Percentiles rank a stretch among this genome's conserved stretches.
Conservation (phyloP, 2,329 filamentous ascomycete species). For the Diaporthe destruens region DNA sequence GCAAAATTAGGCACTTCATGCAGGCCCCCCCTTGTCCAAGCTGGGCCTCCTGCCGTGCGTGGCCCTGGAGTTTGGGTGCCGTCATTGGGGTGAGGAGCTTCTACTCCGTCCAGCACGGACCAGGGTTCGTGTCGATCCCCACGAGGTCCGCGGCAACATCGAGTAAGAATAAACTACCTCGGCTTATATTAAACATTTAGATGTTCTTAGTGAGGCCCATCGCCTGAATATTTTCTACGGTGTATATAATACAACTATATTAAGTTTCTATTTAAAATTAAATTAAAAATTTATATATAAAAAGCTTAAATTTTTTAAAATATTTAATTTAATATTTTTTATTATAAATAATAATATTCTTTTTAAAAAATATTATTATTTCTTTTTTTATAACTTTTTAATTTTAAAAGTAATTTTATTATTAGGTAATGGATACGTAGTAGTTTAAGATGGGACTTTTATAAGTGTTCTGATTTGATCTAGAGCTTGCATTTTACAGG, state of each 20-base stretch:
- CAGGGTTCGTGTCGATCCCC: slow-evolving; percentile 30
- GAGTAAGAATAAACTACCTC: not conserved
- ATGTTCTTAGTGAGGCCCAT: no score
- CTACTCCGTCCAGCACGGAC: slow-evolving; percentile 15
- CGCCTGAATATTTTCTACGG: no score
- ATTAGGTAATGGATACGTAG: not conserved
- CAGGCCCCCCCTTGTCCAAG: not conserved
- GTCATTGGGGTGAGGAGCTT: slow-evolving; percentile 31
- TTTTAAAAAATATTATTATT: no score
- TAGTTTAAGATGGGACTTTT: not conserved
- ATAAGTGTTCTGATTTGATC: not conserved
- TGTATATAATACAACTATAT: no score
- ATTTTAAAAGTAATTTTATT: no score
- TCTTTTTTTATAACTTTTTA: no score
- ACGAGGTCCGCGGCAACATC: slow-evolving; percentile 16
- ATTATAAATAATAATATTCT: no score
- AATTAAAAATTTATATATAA: no score
- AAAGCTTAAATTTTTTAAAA: no score
- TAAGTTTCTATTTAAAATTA: no score
- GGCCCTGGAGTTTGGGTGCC: not conserved
- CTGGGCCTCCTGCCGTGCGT: slow-evolving; percentile 3
- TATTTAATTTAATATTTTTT: no score
- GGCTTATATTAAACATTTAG: not conserved
- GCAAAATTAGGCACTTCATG: not conserved
- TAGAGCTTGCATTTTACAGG: not conserved